A percentile compares a stretch with the other conserved stretches of the same genome.
Evolutionary conservation across 2,329 filamentous ascomycete genomes (phyloP).

Genomic region (Lasiodiplodia hormozganensis): DNA sequence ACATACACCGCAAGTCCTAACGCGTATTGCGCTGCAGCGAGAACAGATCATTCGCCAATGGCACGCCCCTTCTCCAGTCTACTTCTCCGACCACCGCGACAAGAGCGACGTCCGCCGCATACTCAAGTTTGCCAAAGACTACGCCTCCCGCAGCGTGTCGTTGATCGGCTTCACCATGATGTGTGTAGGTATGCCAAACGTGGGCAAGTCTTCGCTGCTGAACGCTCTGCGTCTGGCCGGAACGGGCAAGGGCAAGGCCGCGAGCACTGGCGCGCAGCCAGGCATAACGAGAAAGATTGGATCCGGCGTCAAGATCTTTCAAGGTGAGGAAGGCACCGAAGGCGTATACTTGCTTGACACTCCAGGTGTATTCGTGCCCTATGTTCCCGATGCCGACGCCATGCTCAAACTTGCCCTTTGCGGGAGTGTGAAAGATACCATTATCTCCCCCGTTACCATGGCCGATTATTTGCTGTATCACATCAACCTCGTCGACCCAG

Average conservation of each 20-base stretch:
- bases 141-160: constrained; percentile 56
- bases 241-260: constrained; percentile 72
- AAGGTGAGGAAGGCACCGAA: constrained; percentile 48
- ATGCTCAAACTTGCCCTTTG: constrained; percentile 97
- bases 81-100: constrained; percentile 60
- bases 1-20: constrained; percentile 17
- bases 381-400: constrained; percentile 80
- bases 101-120: constrained; percentile 53
- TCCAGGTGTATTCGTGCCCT: constrained; percentile 93
- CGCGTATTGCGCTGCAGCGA: constrained; percentile 42
- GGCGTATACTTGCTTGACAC: constrained; percentile 86
- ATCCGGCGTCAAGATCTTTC: constrained; percentile 81
- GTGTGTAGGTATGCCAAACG: constrained; percentile 97
- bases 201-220: constrained; percentile 93
- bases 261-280: constrained; percentile 83
- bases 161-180: constrained; percentile 85
- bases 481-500: constrained; percentile 72
- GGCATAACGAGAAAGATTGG: constrained; percentile 88
- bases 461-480: constrained; percentile 91
- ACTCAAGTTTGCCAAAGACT: constrained; percentile 59
- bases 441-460: constrained; percentile 78
- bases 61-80: constrained; percentile 58
- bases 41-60: constrained; percentile 61
- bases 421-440: constrained; percentile 86
- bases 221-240: constrained; percentile 80